Evolutionary conservation across 176 grass and related monocot species (phyloP).

Genomic region (Melocanna baccifera): DNA sequence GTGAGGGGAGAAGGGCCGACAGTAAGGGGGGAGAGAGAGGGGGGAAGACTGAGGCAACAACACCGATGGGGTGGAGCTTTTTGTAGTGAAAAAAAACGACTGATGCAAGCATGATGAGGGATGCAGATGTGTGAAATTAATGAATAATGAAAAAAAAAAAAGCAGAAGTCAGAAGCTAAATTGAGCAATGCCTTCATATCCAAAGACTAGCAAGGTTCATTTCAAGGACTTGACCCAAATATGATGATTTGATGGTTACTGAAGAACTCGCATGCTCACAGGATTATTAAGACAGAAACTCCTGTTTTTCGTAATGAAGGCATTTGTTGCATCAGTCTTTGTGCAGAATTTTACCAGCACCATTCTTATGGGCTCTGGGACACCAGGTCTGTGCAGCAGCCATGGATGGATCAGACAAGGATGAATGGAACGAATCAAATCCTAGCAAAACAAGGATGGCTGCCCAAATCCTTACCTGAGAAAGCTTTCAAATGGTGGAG

Average conservation of each 20-base stretch:
- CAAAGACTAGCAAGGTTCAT: neutral
- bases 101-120: too few species aligned
- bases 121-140: too few species aligned
- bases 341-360: conserved; percentile 58
- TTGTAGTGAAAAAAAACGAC: too few species aligned
- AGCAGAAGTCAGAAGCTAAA: too few species aligned
- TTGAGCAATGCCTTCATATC: too few species aligned
- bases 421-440: neutral
- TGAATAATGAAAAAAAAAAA: too few species aligned
- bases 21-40: too few species aligned
- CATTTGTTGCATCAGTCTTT: conserved; percentile 64
- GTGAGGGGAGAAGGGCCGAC: too few species aligned
- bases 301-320: conserved; percentile 66
- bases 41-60: too few species aligned
- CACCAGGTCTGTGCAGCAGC: conserved; percentile 40
- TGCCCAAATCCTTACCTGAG: conserved; percentile 33
- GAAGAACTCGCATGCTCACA: conserved; percentile 65
- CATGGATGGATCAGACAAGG: conserved; percentile 12
- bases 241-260: conserved; percentile 37
- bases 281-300: conserved; percentile 75
- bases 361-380: conserved; percentile 57
- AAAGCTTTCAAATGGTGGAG: conserved; percentile 59
- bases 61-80: too few species aligned
- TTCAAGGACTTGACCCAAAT: neutral
- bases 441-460: conserved; percentile 14